These are phyloP conservation scores for Fusarium heterosporum DNA, from an alignment of 2,329 filamentous ascomycete species.

Conservation along the genomic window DNA sequence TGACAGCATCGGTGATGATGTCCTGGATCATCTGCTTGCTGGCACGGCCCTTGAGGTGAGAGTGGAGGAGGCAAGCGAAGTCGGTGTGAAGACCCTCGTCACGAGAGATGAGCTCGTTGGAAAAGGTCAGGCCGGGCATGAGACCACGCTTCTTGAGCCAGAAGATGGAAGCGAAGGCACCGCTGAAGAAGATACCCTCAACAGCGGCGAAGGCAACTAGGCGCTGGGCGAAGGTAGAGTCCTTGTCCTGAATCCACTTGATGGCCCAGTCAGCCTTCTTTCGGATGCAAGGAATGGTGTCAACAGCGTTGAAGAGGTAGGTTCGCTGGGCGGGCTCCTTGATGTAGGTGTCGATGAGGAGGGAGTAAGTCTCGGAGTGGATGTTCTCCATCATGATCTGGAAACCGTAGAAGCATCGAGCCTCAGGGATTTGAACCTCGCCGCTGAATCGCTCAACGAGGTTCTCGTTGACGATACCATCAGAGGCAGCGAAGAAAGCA, in stretches of 20 bases:
- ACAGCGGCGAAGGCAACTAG: slow-evolving; percentile 97
- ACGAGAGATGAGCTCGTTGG: slow-evolving; percentile 99
- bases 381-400: slow-evolving; percentile 99
- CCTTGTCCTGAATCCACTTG: slow-evolving; percentile 91
- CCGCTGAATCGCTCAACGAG: slow-evolving; percentile 96
- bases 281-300: slow-evolving; percentile 97
- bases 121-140: slow-evolving; percentile 98
- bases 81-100: slow-evolving; percentile 99
- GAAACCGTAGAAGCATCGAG: slow-evolving; percentile 99
- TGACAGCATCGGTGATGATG: slow-evolving; percentile 94
- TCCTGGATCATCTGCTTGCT: slow-evolving; percentile 82
- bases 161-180: slow-evolving; percentile 98
- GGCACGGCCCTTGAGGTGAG: slow-evolving; percentile 94
- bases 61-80: slow-evolving; percentile 97
- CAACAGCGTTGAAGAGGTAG: slow-evolving; percentile 98
- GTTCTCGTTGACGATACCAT: slow-evolving; percentile 99
- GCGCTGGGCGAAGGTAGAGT: slow-evolving; percentile 94
- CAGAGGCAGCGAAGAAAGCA: slow-evolving; percentile 98
- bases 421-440: slow-evolving; percentile 97
- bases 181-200: slow-evolving; percentile 99
- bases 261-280: slow-evolving; percentile 99
- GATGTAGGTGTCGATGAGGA: slow-evolving; percentile 99
- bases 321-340: slow-evolving; percentile 94
- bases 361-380: slow-evolving; percentile 98
- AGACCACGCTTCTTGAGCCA: slow-evolving; percentile 99